phyloP scores from a whole-genome alignment of 2,329 filamentous ascomycete species.

The Scytalidium lignicola region DNA sequence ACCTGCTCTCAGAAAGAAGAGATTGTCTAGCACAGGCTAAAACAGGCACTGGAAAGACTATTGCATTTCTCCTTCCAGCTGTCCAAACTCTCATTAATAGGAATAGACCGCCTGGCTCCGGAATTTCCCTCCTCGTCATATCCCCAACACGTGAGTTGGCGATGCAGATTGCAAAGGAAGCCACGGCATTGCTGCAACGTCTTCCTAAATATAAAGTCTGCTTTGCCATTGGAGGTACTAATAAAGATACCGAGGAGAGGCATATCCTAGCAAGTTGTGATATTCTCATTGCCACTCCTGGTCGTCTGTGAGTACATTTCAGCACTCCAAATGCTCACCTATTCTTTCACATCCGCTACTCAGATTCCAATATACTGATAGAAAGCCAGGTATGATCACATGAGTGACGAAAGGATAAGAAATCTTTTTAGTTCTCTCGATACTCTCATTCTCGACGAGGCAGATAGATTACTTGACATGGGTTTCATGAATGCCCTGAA shows the following conservation, averaged over 20 bases:
- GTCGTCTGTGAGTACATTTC: constrained; percentile 50
- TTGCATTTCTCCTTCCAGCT: constrained; percentile 85
- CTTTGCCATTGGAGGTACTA: constrained; percentile 87
- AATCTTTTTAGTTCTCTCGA: constrained; percentile 56
- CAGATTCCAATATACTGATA: constrained; percentile 17
- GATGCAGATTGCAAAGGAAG: constrained; percentile 76
- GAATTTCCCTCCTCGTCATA: constrained; percentile 66
- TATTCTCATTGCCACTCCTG: constrained; percentile 84
- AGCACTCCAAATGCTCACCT: not conserved
- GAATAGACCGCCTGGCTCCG: constrained; percentile 34
- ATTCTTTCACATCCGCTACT: not conserved
- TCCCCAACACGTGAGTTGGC: constrained; percentile 79
- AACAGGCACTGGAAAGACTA: constrained; percentile 94
- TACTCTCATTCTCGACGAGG: constrained; percentile 92
- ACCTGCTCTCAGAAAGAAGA: constrained; percentile 64
- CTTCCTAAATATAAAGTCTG: constrained; percentile 44
- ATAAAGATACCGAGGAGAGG: constrained; percentile 63
- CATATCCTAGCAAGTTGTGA: constrained; percentile 76
- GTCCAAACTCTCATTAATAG: constrained; percentile 62
- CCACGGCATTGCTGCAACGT: constrained; percentile 36
- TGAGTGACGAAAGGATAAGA: constrained; percentile 50
- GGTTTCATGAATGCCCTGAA: constrained; percentile 67
- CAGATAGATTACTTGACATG: constrained; percentile 97
- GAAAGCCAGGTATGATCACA: constrained; percentile 52
- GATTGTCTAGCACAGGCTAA: constrained; percentile 83